phyloP scores from a whole-genome alignment of 768 basidiomycete species.

The Calocybe indica region DNA sequence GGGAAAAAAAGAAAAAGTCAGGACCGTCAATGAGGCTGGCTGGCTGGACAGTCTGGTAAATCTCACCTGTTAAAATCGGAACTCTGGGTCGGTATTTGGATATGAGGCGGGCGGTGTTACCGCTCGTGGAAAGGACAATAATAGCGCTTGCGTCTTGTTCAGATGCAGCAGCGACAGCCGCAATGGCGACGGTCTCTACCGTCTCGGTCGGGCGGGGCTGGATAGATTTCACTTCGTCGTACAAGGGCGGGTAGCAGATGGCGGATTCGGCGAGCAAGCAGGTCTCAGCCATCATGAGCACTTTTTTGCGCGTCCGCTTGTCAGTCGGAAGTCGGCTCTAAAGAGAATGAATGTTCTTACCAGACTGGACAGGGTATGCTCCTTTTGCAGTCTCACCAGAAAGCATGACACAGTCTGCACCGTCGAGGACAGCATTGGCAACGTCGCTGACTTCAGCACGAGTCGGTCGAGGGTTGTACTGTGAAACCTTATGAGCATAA shows the following conservation, averaged over 20 bases:
- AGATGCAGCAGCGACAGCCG: constrained; percentile 90
- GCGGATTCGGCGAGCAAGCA: constrained; percentile 94
- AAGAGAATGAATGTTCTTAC: constrained; percentile 31
- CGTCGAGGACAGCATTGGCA: constrained; percentile 98
- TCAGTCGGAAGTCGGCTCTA: background rate
- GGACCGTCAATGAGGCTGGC: no score
- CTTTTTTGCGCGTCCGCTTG: constrained; percentile 26
- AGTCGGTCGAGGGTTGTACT: constrained; percentile 98
- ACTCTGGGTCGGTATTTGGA: constrained; percentile 94
- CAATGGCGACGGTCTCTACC: constrained; percentile 92
- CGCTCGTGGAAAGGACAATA: constrained; percentile 93
- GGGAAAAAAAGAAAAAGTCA: no score
- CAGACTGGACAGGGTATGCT: constrained; percentile 91
- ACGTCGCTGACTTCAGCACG: constrained; percentile 99
- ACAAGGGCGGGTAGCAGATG: constrained; percentile 92
- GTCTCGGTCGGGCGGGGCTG: constrained; percentile 90
- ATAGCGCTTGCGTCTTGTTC: constrained; percentile 96
- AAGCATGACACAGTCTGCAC: constrained; percentile 99
- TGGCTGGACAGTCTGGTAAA: background rate
- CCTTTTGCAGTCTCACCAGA: constrained; percentile 99
- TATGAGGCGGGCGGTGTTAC: constrained; percentile 91
- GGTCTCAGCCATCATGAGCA: constrained; percentile 99
- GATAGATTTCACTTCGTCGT: constrained; percentile 77
- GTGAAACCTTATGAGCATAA: constrained; percentile 5
- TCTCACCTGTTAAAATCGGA: constrained; percentile 90